Evolutionary conservation across 192 early-diverging fungal genomes (phyloP), one percentile per base, ranked within the genome.

Genomic region (Allomyces javanicus): DNA sequence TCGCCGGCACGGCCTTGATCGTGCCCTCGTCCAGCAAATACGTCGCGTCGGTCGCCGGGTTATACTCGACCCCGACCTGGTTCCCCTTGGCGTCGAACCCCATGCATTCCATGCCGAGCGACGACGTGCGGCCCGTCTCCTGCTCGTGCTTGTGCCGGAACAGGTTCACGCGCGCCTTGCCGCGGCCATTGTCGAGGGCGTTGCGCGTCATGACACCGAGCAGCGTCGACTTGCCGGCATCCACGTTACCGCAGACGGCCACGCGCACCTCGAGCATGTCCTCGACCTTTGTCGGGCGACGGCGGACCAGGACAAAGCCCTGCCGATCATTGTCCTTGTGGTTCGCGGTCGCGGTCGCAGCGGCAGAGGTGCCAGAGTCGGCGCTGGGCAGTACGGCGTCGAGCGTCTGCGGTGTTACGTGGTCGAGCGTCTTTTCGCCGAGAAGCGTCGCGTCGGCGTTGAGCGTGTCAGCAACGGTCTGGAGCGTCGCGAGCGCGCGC

Each of bases 161-260:
- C 44, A 96, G 77, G 68, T 93, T 92, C 40, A 93, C 76, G 24
- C 93, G 87, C 17, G 89, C 89, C 63, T 85, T 89, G 62, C 93
- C 93, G 55, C 93, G 83, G 17, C 93, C 93, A 75, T 96, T 91
- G 75, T 96, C 93, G 44, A 96, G 79, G 3, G 85, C 78, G 61
- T 89, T 86, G 76, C 92, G 92, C 9, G 93, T 96, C 62, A 96
- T 71, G 10, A 94, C 91, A 24, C 93, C 93, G 25, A 96, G 76
- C 66, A 92, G 73, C 1, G 93, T 96, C 55, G 86, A 88, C 79
- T 93, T 95, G 44, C 85, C 85, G 63, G 86, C 83, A 63, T 86
- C 86, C 24, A 96, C 91, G 75, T 96, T 96, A 68, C 93, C 93
- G 25, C 85, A 89, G 26, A 93, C 90, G 19, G 87, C 88, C 12